These are phyloP conservation scores for Phlebiopsis gigantea DNA, from an alignment of 768 basidiomycete species.

Conservation along the genomic window DNA sequence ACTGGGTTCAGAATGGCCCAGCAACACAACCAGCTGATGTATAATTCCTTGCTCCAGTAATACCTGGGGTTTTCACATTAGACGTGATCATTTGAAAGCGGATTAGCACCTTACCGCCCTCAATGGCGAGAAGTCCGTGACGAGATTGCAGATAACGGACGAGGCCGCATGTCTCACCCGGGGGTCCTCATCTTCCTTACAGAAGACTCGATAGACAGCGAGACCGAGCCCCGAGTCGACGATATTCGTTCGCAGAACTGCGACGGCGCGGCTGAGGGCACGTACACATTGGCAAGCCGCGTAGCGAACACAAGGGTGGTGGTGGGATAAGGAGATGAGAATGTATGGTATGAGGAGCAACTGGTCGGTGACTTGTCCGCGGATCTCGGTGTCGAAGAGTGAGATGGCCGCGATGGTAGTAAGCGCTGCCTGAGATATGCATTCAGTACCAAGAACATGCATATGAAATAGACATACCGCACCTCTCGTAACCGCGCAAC, in stretches of 20 bases:
- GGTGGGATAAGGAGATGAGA: constrained; percentile 50
- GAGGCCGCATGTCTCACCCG: constrained; percentile 69
- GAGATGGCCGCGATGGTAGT: constrained; percentile 68
- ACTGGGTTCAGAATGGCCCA: constrained; percentile 46
- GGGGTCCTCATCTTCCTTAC: constrained; percentile 54
- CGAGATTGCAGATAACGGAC: constrained; percentile 77
- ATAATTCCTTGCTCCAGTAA: constrained; percentile 68
- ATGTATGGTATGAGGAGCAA: constrained; percentile 51
- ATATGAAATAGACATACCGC: constrained; percentile 3
- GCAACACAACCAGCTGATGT: constrained; percentile 54
- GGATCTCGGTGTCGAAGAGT: constrained; percentile 68
- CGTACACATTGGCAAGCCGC: constrained; percentile 85
- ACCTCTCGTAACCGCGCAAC: constrained; percentile 62
- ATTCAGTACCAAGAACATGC: no score
- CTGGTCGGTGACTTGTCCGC: constrained; percentile 59
- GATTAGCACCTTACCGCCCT: constrained; percentile 44
- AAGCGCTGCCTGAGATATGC: constrained; percentile 53
- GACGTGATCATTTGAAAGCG: neutral
- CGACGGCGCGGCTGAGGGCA: constrained; percentile 72
- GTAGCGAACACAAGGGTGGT: constrained; percentile 71
- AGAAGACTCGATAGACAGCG: constrained; percentile 57
- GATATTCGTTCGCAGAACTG: constrained; percentile 77
- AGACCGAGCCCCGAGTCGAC: constrained; percentile 78
- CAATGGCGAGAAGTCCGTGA: constrained; percentile 82
- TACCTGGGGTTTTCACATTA: constrained; percentile 34